phyloP scores from a whole-genome alignment of 768 basidiomycete genomes.

The Pulveroboletus sp. region DNA sequence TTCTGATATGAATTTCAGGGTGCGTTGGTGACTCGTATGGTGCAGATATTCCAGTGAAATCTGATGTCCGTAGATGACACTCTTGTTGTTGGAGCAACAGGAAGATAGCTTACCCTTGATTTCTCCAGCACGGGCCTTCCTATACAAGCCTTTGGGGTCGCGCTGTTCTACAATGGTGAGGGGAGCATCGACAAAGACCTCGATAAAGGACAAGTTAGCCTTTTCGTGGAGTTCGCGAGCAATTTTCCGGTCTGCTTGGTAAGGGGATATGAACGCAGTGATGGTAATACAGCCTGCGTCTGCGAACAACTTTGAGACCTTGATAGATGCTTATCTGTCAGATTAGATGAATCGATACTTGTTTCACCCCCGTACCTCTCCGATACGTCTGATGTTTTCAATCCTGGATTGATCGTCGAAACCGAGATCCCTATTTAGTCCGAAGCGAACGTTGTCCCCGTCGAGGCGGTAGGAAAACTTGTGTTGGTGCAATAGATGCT shows the following conservation, averaged over 20 bases:
- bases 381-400: conserved; percentile 95
- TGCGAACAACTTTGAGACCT: conserved; percentile 95
- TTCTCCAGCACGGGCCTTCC: conserved; percentile 91
- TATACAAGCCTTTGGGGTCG: conserved; percentile 97
- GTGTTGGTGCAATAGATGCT: conserved; percentile 83
- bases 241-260: conserved; percentile 77
- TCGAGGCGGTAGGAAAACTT: conserved; percentile 92
- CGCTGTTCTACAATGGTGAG: conserved; percentile 83
- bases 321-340: conserved; percentile 5
- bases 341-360: conserved; percentile 7
- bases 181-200: conserved; percentile 94
- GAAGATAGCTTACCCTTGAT: conserved; percentile 71
- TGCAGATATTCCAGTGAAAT: conserved; percentile 97
- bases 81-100: background rate
- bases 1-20: conserved; percentile 92
- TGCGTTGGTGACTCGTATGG: conserved; percentile 88
- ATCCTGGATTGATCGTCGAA: conserved; percentile 90
- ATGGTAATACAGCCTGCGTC: conserved; percentile 82
- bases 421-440: conserved; percentile 94
- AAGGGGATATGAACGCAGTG: conserved; percentile 99
- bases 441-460: conserved; percentile 94
- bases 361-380: conserved; percentile 60
- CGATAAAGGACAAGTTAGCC: conserved; percentile 77
- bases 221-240: conserved; percentile 82
- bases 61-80: conserved; percentile 40